Conservation (phyloP, 768 basidiomycete genomes). For the Dioszegia aurantiaca region DNA sequence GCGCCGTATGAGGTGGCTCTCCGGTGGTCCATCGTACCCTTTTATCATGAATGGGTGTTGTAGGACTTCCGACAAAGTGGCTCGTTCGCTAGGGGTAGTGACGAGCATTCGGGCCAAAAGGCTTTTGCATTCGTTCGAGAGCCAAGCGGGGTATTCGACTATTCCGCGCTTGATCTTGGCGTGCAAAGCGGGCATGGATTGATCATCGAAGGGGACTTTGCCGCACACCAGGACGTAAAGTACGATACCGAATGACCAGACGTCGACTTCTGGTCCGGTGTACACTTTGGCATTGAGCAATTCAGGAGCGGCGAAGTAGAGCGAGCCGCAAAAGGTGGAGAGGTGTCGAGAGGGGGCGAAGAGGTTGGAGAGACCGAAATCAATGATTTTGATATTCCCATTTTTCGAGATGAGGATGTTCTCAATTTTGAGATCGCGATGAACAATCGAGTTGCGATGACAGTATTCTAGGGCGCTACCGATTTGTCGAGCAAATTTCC, state of each 20-base stretch:
- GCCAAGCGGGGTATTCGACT: constrained; percentile 96
- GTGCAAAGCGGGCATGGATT: constrained; percentile 97
- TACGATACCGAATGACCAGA: constrained; percentile 99
- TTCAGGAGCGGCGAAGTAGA: constrained; percentile 98
- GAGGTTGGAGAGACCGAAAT: constrained; percentile 96
- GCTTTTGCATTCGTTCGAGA: constrained; percentile 92
- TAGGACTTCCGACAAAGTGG: constrained; percentile 78
- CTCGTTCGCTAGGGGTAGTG: constrained; percentile 80
- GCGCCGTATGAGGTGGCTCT: constrained; percentile 79
- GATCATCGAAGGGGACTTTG: constrained; percentile 98
- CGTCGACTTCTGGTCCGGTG: constrained; percentile 95
- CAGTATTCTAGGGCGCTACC: constrained; percentile 94
- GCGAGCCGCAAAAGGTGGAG: constrained; percentile 91
- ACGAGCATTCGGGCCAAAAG: constrained; percentile 93
- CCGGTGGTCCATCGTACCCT: constrained; percentile 74
- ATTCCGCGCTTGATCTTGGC: constrained; percentile 98
- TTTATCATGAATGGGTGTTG: constrained; percentile 90
- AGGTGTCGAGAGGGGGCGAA: constrained; percentile 79
- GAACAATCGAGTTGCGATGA: constrained; percentile 95
- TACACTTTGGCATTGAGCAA: constrained; percentile 94
- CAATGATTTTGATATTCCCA: constrained; percentile 99
- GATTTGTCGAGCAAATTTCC: constrained; percentile 97
- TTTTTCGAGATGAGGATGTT: constrained; percentile 98
- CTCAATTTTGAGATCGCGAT: constrained; percentile 97
- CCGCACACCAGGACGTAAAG: constrained; percentile 84